Conservation (phyloP, 1,139 yeast species). For the Maudiozyma humilis region DNA sequence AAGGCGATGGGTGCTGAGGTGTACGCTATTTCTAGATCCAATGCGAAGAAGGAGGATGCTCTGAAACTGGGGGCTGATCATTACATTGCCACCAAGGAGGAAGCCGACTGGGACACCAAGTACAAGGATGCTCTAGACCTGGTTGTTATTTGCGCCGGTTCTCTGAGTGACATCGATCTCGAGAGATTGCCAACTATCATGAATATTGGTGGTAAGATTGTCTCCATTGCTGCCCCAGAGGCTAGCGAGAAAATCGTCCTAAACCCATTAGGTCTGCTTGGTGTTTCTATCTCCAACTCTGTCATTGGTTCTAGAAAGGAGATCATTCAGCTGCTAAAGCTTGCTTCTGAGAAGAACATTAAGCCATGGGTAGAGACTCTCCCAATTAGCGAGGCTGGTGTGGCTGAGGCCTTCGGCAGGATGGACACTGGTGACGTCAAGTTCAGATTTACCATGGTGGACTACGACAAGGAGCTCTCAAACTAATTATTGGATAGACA, state of each 20-base stretch:
- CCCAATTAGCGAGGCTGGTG: slow-evolving; percentile 43
- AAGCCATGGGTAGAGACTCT: slow-evolving; percentile 52
- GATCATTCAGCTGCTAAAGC: slow-evolving; percentile 44
- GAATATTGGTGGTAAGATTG: slow-evolving; percentile 41
- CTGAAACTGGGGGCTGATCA: slow-evolving; percentile 45
- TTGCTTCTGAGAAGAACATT: slow-evolving; percentile 44
- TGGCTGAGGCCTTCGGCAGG: slow-evolving; percentile 42
- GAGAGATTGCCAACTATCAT: slow-evolving; percentile 33
- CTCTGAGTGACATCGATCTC: slow-evolving; percentile 37
- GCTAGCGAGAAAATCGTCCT: slow-evolving; percentile 37
- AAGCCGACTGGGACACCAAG: slow-evolving; percentile 34
- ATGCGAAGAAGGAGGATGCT: slow-evolving; percentile 45
- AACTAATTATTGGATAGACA: too few species aligned
- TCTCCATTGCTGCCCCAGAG: slow-evolving; percentile 49
- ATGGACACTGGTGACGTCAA: slow-evolving; percentile 47
- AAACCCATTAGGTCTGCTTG: slow-evolving; percentile 37
- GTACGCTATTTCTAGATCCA: slow-evolving; percentile 46
- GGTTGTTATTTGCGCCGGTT: slow-evolving; percentile 44
- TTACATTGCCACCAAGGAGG: slow-evolving; percentile 43
- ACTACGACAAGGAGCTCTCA: neutral
- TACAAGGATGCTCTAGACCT: slow-evolving; percentile 37
- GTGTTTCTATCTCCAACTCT: slow-evolving; percentile 29
- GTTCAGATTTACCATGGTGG: slow-evolving; percentile 36
- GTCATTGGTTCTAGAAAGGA: slow-evolving; percentile 46
- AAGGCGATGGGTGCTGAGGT: slow-evolving; percentile 53